Percentiles rank a stretch among this genome's conserved stretches.
Evolutionary conservation across 208 protist genomes (phyloP).

Genomic region (Trypanosoma rangeli): DNA sequence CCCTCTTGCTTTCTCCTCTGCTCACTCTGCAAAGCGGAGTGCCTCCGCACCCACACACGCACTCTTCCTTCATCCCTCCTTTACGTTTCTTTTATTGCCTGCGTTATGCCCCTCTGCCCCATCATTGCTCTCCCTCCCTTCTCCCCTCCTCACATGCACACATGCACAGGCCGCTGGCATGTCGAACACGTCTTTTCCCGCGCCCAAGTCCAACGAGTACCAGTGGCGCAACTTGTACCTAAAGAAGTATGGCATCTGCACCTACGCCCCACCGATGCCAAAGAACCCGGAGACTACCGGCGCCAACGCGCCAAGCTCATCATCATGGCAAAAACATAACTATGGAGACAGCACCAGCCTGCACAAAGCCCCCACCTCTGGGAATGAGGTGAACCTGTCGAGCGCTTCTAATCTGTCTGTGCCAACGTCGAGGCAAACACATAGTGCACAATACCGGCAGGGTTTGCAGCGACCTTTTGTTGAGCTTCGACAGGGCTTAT

Average conservation of each 20-base stretch:
- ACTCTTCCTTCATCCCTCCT: too few relatives aligned
- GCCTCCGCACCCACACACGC: too few relatives aligned
- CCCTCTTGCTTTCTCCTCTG: too few relatives aligned
- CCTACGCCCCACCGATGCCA: constrained; percentile 74
- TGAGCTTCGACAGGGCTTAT: constrained; percentile 8
- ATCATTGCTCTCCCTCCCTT: not conserved
- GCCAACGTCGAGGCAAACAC: not conserved
- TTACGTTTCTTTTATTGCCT: too few relatives aligned
- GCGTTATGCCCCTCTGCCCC: too few relatives aligned
- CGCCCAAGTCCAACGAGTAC: constrained; percentile 70
- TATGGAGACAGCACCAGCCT: constrained; percentile 10
- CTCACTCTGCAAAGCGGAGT: too few relatives aligned
- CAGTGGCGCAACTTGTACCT: constrained; percentile 86
- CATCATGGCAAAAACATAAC: not conserved
- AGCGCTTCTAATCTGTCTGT: not conserved
- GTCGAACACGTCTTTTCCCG: constrained; percentile 25
- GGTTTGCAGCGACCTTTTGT: not conserved
- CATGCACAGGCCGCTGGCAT: constrained; percentile 4
- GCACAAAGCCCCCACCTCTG: not conserved
- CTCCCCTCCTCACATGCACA: not conserved
- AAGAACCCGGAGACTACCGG: constrained; percentile 32
- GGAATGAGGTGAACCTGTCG: constrained; percentile 7
- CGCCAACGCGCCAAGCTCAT: not conserved
- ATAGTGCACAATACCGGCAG: not conserved
- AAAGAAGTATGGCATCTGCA: constrained; percentile 65